These are phyloP conservation scores for Lactarius psammicola DNA, from an alignment of 768 basidiomycete genomes.

Conservation along the genomic window DNA sequence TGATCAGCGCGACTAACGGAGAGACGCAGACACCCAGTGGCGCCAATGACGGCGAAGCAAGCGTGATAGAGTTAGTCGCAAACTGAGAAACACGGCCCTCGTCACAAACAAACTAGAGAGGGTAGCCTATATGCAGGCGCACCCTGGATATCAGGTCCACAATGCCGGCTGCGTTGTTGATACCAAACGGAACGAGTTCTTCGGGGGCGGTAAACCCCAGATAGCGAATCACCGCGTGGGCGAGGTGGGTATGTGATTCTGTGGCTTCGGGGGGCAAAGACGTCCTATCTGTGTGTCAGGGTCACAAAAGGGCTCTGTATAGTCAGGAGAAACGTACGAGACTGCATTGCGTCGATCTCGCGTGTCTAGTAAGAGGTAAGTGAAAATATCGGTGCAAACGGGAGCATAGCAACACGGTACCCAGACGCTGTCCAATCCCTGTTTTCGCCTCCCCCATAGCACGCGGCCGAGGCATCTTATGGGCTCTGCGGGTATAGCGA, in stretches of 20 bases:
- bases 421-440: constrained; percentile 55
- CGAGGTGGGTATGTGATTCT: constrained; percentile 64
- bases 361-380: constrained; percentile 44
- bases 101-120: background rate
- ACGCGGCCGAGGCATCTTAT: constrained; percentile 77
- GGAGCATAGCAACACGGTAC: constrained; percentile 40
- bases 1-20: constrained; percentile 74
- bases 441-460: constrained; percentile 60
- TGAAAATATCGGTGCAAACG: background rate
- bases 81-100: constrained; percentile 51
- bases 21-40: constrained; percentile 86
- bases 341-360: constrained; percentile 70
- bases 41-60: constrained; percentile 72
- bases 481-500: constrained; percentile 68
- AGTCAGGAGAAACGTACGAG: constrained; percentile 51
- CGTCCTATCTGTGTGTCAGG: constrained; percentile 49
- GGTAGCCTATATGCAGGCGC: constrained; percentile 28
- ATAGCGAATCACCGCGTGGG: constrained; percentile 72
- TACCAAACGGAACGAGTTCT: constrained; percentile 56
- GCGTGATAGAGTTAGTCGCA: constrained; percentile 85
- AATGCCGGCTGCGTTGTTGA: constrained; percentile 59
- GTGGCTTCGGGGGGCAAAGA: constrained; percentile 48
- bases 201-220: constrained; percentile 57
- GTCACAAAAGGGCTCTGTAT: background rate
- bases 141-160: constrained; percentile 74